phyloP scores from a whole-genome alignment of 2,329 filamentous ascomycete species.

The Helminthosporium solani region DNA sequence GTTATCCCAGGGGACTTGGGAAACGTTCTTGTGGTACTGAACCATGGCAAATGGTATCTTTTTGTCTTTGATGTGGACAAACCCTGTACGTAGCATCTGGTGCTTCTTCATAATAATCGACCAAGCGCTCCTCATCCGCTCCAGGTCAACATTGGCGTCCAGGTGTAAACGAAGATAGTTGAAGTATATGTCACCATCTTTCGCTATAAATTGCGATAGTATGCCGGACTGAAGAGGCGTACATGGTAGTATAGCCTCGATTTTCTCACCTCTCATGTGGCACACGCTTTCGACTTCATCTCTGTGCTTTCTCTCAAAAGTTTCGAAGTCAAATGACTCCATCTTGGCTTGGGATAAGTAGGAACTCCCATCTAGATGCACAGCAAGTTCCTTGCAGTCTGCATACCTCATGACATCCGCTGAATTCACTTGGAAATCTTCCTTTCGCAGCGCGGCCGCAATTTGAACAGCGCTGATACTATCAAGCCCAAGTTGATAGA shows the following conservation, averaged over 20 bases:
- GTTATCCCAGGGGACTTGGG: conserved; percentile 39
- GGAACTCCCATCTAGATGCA: conserved; percentile 12
- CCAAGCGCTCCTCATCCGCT: conserved; percentile 62
- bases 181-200: conserved; percentile 68
- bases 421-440: conserved; percentile 61
- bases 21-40: conserved; percentile 50
- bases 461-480: conserved; percentile 85
- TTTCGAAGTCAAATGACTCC: conserved; percentile 47
- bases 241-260: conserved; percentile 70
- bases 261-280: conserved; percentile 28
- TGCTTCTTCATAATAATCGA: conserved; percentile 53
- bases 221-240: conserved; percentile 79
- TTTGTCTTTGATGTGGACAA: conserved; percentile 61
- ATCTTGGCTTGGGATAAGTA: not conserved
- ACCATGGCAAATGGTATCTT: conserved; percentile 73
- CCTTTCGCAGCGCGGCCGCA: conserved; percentile 63
- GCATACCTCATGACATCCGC: conserved; percentile 69
- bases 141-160: conserved; percentile 40
- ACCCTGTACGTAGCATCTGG: conserved; percentile 75
- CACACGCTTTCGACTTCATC: conserved; percentile 32
- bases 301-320: conserved; percentile 52
- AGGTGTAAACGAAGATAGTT: conserved; percentile 66
- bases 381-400: conserved; percentile 37
- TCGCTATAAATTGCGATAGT: conserved; percentile 70
- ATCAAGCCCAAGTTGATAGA: conserved; percentile 86